phyloP scores from a whole-genome alignment of 1,284 basidiomycete genomes.

The Pseudozyma hubeiensis region DNA sequence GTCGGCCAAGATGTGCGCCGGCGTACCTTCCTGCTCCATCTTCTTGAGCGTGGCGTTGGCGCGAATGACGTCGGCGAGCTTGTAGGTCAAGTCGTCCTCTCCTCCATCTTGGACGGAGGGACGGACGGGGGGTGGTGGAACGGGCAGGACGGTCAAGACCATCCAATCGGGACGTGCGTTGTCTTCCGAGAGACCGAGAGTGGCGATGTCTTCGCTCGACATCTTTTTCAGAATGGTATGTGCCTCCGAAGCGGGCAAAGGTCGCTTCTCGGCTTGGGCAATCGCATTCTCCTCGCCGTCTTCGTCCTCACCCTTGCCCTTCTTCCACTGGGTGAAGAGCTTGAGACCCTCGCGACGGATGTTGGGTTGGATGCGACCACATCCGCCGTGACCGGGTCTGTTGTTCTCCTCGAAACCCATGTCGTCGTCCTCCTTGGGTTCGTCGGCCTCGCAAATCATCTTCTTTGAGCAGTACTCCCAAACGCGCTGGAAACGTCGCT shows the following conservation, averaged over 20 bases:
- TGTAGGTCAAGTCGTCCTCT: conserved; percentile 99
- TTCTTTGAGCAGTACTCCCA: conserved; percentile 68
- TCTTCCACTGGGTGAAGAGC: conserved; percentile 95
- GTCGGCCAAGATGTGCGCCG: conserved; percentile 93
- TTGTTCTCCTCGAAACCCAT: conserved; percentile 71
- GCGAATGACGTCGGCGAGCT: conserved; percentile 96
- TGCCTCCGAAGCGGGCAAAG: conserved; percentile 87
- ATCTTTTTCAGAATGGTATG: conserved; percentile 76
- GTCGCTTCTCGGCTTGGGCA: conserved; percentile 89
- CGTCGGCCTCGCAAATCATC: conserved; percentile 75
- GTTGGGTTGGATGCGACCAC: conserved; percentile 89
- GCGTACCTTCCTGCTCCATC: conserved; percentile 96
- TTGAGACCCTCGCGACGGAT: conserved; percentile 96
- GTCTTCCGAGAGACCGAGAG: conserved; percentile 92
- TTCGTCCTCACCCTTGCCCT: conserved; percentile 86
- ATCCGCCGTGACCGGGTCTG: conserved; percentile 81
- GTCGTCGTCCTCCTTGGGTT: conserved; percentile 69
- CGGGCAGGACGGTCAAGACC: conserved; percentile 97
- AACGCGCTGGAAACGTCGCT: conserved; percentile 64
- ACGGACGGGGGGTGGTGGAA: conserved; percentile 96
- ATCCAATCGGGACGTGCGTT: conserved; percentile 99
- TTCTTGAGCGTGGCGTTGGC: conserved; percentile 90
- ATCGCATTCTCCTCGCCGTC: conserved; percentile 71
- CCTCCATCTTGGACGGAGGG: conserved; percentile 97
- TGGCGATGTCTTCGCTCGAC: conserved; percentile 85